Conservation (phyloP, 441 rosid species). For the Corymbia calophylla region DNA sequence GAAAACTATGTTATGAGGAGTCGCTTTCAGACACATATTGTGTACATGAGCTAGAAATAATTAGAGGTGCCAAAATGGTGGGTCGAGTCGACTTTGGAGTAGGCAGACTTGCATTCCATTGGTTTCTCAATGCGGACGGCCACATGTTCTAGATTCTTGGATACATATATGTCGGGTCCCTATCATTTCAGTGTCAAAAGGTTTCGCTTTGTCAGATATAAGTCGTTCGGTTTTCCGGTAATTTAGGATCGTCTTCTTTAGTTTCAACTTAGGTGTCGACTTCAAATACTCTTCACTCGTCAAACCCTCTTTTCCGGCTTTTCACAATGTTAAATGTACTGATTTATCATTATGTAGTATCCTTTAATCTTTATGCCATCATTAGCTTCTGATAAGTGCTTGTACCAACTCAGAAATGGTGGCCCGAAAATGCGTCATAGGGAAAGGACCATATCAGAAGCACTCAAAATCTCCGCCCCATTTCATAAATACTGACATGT, state of each 20-base stretch:
- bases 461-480: neutral
- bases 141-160: neutral
- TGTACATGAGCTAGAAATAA: neutral
- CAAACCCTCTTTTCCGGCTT: neutral
- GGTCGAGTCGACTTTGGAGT: fast-evolving
- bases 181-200: neutral
- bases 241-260: neutral
- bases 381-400: neutral
- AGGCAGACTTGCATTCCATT: neutral
- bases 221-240: neutral
- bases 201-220: fast-evolving
- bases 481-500: neutral
- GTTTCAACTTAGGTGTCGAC: neutral
- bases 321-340: neutral
- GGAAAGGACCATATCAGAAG: neutral
- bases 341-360: neutral
- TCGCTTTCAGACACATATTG: neutral
- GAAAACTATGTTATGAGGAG: neutral
- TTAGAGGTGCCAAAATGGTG: neutral
- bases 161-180: neutral
- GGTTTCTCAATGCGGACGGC: neutral
- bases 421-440: neutral
- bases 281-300: neutral
- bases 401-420: neutral
- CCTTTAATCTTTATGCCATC: neutral